Conservation (phyloP, 495 filamentous ascomycete species). For the Podospora bellae-mahoneyi region DNA sequence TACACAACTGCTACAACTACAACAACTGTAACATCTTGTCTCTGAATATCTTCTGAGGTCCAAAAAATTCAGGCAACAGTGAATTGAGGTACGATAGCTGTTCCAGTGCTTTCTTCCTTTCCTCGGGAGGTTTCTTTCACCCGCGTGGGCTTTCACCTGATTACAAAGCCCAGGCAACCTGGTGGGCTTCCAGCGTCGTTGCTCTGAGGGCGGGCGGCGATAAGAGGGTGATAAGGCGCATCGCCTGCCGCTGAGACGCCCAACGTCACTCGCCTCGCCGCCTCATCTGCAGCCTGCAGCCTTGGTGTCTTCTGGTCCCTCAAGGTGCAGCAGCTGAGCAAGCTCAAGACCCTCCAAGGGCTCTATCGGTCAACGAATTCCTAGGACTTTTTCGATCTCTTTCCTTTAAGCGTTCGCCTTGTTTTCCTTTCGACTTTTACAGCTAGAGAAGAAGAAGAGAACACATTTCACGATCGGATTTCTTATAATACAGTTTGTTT, state of each 20-base stretch:
- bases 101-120: background rate
- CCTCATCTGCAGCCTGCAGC: constrained; percentile 1
- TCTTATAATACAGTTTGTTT: background rate
- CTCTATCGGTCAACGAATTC: background rate
- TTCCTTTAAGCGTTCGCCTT: background rate
- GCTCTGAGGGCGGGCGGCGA: background rate
- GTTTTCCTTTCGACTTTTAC: background rate
- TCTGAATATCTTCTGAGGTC: background rate
- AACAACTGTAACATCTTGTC: background rate
- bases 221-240: background rate
- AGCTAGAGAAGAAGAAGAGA: background rate
- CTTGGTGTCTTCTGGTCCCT: background rate
- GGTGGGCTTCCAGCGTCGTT: background rate
- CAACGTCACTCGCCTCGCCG: background rate
- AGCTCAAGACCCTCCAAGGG: background rate
- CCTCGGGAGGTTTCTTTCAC: background rate
- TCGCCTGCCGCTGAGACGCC: constrained; percentile 16
- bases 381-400: background rate
- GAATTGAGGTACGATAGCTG: background rate
- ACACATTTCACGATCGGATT: background rate
- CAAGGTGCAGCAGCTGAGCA: background rate
- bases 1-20: no score
- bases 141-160: background rate
- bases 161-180: background rate
- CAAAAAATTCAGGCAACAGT: background rate